Base-by-base conservation (phyloP, 2,329 filamentous ascomycete genomes). In the Pseudogymnoascus pannorum region DNA sequence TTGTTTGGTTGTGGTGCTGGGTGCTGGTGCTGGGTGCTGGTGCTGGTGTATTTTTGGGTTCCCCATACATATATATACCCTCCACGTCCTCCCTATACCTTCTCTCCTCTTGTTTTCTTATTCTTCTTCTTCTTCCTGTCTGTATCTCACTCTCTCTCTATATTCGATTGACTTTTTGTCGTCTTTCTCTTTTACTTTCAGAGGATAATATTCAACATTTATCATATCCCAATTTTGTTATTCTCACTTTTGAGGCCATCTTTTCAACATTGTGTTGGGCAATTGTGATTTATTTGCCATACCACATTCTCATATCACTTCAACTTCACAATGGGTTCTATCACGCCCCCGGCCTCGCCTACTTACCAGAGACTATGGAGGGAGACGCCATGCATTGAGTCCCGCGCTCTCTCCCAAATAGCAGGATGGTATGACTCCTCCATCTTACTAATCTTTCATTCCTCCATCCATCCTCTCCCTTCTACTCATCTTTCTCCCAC, bases 341-440 rank as follows among this genome's bases (percentile, higher is more conserved):
- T 36, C 14, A 48, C 51, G 1, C 20, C 51, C 20, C 51, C 51
- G 11, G 26, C 51, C 7, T 35, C 26, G 1, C 51, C 31, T 48
- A 14, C 61, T 44, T 26, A 60, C 63, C 18, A 64, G 58, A 18
- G 67, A 31, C 67, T 67, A 58, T 71, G 69, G 69, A 61, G 68
- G 22, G 35, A 65, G 60, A 71, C 69, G 44, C 68, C 69, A 1
- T 65, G 65, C 18, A 66, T 68, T 33, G 59, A 61, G 35, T 71
- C 69, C 9, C 38, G 62, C 16, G 48, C 65, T 6, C 66, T 71
- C 12, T 71, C 69, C 5, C 62, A 38, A n/a, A 59, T 61, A 61
- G 68, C 69, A 65, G 69, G 69, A 35, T 71, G 69, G 69, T 70
- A 66, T 3, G 35, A n/a, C n/a, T n/a, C n/a, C n/a, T n/a, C n/a